Evolutionary conservation across 1,284 basidiomycete genomes (phyloP).

Genomic region (Rhizoctonia solani): DNA sequence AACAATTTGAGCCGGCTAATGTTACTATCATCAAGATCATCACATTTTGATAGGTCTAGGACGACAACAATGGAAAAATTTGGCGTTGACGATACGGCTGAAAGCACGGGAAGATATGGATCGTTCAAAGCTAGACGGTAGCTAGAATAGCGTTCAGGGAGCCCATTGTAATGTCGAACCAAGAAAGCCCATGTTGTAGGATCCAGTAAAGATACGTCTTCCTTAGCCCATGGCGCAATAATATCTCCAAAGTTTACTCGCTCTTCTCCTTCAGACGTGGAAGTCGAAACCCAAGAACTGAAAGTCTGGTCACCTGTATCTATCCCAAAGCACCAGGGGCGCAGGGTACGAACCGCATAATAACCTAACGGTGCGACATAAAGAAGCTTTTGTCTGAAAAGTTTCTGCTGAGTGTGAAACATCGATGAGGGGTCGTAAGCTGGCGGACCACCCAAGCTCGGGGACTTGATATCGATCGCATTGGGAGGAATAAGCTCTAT

Average conservation of each 20-base stretch:
- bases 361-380: constrained; percentile 8
- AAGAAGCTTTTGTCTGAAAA: neutral
- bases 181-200: constrained; percentile 26
- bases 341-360: constrained; percentile 1
- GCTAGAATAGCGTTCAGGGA: constrained; percentile 11
- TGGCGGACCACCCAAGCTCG: constrained; percentile 6
- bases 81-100: constrained; percentile 9
- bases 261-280: neutral
- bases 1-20: constrained; percentile 16
- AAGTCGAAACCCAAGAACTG: neutral
- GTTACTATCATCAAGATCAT: constrained; percentile 1
- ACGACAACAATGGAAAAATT: constrained; percentile 18
- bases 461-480: neutral
- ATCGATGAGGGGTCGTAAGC: constrained; percentile 17
- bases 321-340: constrained; percentile 8
- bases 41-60: constrained; percentile 18
- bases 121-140: constrained; percentile 23
- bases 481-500: neutral
- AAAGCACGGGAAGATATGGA: constrained; percentile 13
- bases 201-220: neutral
- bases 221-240: constrained; percentile 12
- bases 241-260: constrained; percentile 15
- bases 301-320: neutral
- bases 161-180: constrained; percentile 8
- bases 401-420: neutral